A percentile compares a stretch with the other conserved stretches of the same genome.
Conservation (phyloP, 768 basidiomycete species). For the Termitomyces heimii region DNA sequence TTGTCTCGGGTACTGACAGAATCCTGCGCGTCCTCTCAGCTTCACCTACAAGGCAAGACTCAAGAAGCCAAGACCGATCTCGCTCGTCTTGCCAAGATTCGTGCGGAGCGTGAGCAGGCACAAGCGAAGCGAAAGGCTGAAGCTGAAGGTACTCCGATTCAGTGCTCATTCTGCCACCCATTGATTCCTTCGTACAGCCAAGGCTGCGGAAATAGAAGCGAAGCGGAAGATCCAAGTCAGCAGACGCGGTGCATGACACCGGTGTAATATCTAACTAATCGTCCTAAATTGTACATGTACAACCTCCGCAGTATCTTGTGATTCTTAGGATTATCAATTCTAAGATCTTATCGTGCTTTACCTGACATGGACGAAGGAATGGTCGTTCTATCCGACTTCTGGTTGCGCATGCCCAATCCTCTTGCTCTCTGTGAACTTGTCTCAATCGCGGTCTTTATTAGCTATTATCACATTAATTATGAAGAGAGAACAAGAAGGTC, state of each 20-base stretch:
- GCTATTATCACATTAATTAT: neutral
- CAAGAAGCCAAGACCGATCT: constrained; percentile 88
- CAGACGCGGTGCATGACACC: constrained; percentile 7
- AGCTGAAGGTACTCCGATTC: constrained; percentile 56
- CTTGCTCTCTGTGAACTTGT: neutral
- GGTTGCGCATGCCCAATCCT: no score
- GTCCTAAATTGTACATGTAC: neutral
- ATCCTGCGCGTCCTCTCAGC: constrained; percentile 27
- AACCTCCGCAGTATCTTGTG: neutral
- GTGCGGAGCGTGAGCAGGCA: constrained; percentile 82
- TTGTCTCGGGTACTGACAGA: neutral
- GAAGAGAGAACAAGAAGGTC: neutral
- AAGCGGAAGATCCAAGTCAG: constrained; percentile 45
- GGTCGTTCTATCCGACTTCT: neutral
- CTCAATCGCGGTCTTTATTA: neutral
- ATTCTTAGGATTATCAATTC: neutral
- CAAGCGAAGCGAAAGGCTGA: constrained; percentile 87
- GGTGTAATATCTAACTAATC: constrained; percentile 1
- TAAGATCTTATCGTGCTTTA: neutral
- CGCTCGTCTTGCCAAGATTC: constrained; percentile 78
- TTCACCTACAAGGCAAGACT: constrained; percentile 81
- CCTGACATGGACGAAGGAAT: neutral
- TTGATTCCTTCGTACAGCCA: constrained; percentile 35
- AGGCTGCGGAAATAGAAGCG: constrained; percentile 55
- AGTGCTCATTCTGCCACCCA: neutral